Conservation (phyloP, 1,284 basidiomycete genomes). For the Rhodotorula glutinis region DNA sequence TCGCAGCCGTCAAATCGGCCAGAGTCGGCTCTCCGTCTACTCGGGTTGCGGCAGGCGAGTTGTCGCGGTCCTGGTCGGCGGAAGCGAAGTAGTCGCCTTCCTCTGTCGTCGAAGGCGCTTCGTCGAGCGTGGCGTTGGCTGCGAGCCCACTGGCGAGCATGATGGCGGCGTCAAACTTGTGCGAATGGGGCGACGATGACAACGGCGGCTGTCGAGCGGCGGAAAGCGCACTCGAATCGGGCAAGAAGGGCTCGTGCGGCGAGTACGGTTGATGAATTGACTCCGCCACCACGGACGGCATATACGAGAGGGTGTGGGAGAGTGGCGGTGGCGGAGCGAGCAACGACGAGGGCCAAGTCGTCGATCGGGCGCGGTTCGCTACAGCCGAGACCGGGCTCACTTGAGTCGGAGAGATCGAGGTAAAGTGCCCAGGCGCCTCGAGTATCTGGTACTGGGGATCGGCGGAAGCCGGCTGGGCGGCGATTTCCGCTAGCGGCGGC, state of each 20-base stretch:
- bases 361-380: background rate
- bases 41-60: no score
- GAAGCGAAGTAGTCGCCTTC: background rate
- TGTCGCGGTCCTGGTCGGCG: no score
- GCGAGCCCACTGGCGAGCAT: background rate
- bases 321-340: no score
- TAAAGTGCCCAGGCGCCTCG: background rate
- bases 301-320: no score
- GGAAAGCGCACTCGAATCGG: no score
- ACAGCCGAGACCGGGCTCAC: background rate
- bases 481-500: no score
- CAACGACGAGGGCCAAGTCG: background rate
- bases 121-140: background rate
- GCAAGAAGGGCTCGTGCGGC: no score
- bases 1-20: no score
- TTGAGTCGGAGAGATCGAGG: background rate
- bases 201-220: no score
- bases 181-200: background rate
- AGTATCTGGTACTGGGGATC: background rate
- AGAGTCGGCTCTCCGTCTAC: no score
- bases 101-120: background rate
- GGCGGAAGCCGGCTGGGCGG: background rate
- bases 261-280: no score
- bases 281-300: no score
- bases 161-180: background rate